A percentile compares a stretch with the other conserved stretches of the same genome.
These are phyloP conservation scores for Barnettozyma wickerhamii DNA, from an alignment of 805 yeast species.

Conservation along the genomic window DNA sequence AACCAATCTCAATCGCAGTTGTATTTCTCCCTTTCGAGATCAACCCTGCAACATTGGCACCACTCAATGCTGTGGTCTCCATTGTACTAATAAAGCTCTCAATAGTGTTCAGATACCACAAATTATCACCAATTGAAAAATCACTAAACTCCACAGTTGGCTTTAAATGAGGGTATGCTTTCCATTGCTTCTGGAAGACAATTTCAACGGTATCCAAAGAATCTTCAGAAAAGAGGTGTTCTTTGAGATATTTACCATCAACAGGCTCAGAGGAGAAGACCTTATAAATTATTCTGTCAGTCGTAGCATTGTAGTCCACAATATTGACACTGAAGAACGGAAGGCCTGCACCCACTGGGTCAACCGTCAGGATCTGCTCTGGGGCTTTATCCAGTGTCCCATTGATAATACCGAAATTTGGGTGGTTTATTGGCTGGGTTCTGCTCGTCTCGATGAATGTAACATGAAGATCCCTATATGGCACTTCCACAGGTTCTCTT, in stretches of 20 bases:
- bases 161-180: constrained; percentile 38
- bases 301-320: constrained; percentile 24
- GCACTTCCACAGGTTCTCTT: constrained; percentile 20
- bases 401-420: constrained; percentile 7
- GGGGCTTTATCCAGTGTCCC: not conserved
- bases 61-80: constrained; percentile 48
- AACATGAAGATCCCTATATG: constrained; percentile 37
- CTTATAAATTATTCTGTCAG: constrained; percentile 36
- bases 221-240: constrained; percentile 19
- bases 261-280: constrained; percentile 32
- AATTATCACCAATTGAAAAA: constrained; percentile 28
- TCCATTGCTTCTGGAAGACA: constrained; percentile 36
- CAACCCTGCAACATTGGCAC: constrained; percentile 45
- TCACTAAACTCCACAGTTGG: constrained; percentile 28
- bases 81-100: constrained; percentile 46
- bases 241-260: constrained; percentile 14
- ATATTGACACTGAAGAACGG: constrained; percentile 34
- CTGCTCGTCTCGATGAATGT: constrained; percentile 29
- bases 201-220: constrained; percentile 18
- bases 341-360: not conserved
- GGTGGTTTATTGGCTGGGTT: constrained; percentile 19
- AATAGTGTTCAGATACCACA: constrained; percentile 43
- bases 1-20: constrained; percentile 21
- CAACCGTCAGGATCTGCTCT: constrained; percentile 17
- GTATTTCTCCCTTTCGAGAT: constrained; percentile 29